A percentile compares a stretch with the other conserved stretches of the same genome.
These are phyloP conservation scores for Fusarium sacchari DNA, from an alignment of 2,329 filamentous ascomycete genomes.

Conservation along the genomic window DNA sequence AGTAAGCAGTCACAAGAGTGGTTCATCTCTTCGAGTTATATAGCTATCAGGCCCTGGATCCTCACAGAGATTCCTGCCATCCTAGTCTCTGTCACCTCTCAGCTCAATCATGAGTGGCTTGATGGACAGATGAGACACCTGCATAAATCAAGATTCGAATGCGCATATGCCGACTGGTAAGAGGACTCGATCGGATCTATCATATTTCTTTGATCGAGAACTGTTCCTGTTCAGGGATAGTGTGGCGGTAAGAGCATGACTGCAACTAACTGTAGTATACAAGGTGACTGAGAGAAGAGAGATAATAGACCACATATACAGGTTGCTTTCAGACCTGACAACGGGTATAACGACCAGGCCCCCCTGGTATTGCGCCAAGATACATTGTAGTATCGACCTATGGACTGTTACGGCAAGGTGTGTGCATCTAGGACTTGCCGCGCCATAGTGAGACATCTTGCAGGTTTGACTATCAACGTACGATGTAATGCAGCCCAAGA, in stretches of 20 bases:
- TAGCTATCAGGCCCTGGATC: neutral
- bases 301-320: neutral
- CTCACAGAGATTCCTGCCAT: neutral
- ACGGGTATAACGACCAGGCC: neutral
- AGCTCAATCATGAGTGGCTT: neutral
- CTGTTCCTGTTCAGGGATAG: no score
- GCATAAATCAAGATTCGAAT: constrained; percentile 1
- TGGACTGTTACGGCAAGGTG: neutral
- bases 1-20: neutral
- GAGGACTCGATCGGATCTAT: neutral
- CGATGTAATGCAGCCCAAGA: neutral
- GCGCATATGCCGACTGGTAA: neutral
- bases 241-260: neutral
- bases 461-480: neutral
- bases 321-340: neutral
- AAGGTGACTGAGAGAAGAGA: neutral
- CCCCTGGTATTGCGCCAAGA: neutral
- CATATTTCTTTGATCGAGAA: neutral
- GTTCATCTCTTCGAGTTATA: neutral
- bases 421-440: neutral
- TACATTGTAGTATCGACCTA: neutral
- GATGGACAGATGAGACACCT: neutral
- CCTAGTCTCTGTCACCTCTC: neutral
- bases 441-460: neutral
- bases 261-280: neutral